Evolutionary conservation across 2,329 filamentous ascomycete species (phyloP).

Genomic region (Chaetomiaceae sp.): DNA sequence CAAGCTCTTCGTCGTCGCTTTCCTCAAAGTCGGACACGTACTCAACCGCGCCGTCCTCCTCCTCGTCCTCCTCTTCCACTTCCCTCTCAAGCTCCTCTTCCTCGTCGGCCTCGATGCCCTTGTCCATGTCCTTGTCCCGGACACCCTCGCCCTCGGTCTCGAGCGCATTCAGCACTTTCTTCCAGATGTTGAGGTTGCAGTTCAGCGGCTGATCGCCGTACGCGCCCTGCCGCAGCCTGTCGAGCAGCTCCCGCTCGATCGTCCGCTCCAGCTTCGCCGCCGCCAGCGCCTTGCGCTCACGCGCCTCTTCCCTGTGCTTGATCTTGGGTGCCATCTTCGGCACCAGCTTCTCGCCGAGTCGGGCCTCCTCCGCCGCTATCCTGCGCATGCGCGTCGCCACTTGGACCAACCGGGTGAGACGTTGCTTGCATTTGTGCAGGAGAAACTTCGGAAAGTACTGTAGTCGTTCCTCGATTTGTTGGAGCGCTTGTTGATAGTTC

Average conservation of each 20-base stretch:
- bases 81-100: conserved; percentile 51
- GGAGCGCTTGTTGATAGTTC: conserved; percentile 85
- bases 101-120: conserved; percentile 74
- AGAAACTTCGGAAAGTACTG: conserved; percentile 95
- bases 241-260: conserved; percentile 91
- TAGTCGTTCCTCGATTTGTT: conserved; percentile 77
- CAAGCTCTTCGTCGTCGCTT: conserved; percentile 71
- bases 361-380: conserved; percentile 81
- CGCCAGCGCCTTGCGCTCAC: conserved; percentile 63
- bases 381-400: conserved; percentile 75
- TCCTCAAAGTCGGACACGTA: conserved; percentile 90
- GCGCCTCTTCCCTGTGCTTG: conserved; percentile 63
- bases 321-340: conserved; percentile 90
- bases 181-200: conserved; percentile 92
- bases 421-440: conserved; percentile 68
- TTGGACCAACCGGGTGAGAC: conserved; percentile 85
- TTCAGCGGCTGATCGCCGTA: conserved; percentile 95
- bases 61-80: conserved; percentile 59
- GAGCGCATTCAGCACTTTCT: conserved; percentile 86
- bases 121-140: conserved; percentile 81
- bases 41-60: conserved; percentile 76
- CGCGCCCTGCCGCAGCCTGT: conserved; percentile 81
- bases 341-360: conserved; percentile 81
- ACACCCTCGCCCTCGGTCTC: conserved; percentile 80
- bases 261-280: conserved; percentile 92